Percentiles rank a stretch among this genome's conserved stretches.
These are phyloP conservation scores for Phtheirospermum japonicum DNA, from an alignment of 257 asterid species.

Conservation along the genomic window DNA sequence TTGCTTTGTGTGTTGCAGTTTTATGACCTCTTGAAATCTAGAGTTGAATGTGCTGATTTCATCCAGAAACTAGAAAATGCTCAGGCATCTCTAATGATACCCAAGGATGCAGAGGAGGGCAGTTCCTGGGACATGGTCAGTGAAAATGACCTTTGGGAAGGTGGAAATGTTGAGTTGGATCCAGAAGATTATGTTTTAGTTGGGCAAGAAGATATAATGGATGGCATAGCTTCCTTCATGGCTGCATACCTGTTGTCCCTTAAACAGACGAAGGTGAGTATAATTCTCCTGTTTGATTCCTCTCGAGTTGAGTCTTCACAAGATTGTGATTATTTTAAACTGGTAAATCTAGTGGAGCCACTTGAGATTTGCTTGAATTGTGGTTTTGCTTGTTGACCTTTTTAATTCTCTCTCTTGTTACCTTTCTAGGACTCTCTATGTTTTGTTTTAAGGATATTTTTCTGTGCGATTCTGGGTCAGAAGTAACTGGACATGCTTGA, in stretches of 20 bases:
- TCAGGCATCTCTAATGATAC: slow-evolving; percentile 49
- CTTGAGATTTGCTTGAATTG: too few species aligned
- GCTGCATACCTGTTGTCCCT: slow-evolving; percentile 88
- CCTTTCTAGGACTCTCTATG: too few species aligned
- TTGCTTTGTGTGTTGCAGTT: slow-evolving; percentile 49
- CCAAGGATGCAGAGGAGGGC: slow-evolving; percentile 67
- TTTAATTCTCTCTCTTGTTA: too few species aligned
- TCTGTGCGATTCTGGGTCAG: too few species aligned
- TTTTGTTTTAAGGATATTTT: too few species aligned
- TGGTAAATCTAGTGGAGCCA: neutral
- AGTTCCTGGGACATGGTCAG: slow-evolving; percentile 93
- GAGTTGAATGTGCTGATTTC: slow-evolving; percentile 83
- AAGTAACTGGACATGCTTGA: too few species aligned
- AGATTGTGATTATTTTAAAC: neutral
- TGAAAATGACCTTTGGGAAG: slow-evolving; percentile 89
- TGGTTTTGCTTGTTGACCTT: too few species aligned
- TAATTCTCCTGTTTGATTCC: slow-evolving; percentile 18
- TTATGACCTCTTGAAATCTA: slow-evolving; percentile 76
- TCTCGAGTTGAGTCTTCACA: slow-evolving; percentile 13
- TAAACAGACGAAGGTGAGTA: slow-evolving; percentile 79
- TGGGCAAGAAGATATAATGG: slow-evolving; percentile 95
- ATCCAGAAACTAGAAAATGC: slow-evolving; percentile 80
- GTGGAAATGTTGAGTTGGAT: slow-evolving; percentile 52
- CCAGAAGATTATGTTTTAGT: slow-evolving; percentile 88
- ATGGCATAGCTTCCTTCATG: slow-evolving; percentile 98